A percentile compares a stretch with the other conserved stretches of the same genome.
Evolutionary conservation across 1,139 yeast species (phyloP).

Genomic region (Saccharomyces hybrid): DNA sequence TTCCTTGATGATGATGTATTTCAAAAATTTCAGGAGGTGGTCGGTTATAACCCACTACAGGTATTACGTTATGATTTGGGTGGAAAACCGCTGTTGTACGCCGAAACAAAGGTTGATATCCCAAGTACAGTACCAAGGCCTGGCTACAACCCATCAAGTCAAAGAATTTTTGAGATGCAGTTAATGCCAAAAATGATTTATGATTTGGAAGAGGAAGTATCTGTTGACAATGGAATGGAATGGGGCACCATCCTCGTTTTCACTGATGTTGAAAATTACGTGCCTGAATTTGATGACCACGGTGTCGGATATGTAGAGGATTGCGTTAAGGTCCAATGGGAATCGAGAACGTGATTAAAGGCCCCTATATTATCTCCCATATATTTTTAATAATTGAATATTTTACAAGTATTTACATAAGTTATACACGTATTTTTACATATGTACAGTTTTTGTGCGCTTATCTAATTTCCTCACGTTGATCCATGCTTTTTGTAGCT

Average conservation of each 20-base stretch:
- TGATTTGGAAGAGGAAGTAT: conserved; percentile 56
- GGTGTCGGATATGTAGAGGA: conserved; percentile 83
- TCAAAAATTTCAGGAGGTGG: conserved; percentile 66
- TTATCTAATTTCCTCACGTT: background rate
- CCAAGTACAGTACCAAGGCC: conserved; percentile 26
- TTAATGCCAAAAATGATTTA: conserved; percentile 89
- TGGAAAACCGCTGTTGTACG: conserved; percentile 68
- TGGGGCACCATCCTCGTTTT: conserved; percentile 94
- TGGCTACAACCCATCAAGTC: conserved; percentile 53
- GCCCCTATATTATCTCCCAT: background rate
- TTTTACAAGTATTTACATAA: background rate
- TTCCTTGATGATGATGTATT: conserved; percentile 69
- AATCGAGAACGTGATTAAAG: conserved; percentile 30
- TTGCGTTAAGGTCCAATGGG: conserved; percentile 97
- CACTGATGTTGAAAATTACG: conserved; percentile 66
- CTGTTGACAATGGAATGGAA: conserved; percentile 74
- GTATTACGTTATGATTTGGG: conserved; percentile 74
- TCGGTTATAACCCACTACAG: conserved; percentile 78
- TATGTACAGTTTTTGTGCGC: conserved; percentile 6
- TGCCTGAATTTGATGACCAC: conserved; percentile 51
- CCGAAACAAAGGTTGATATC: conserved; percentile 40
- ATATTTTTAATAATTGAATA: background rate
- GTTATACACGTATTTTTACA: background rate
- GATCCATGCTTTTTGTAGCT: no score
- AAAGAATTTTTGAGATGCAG: conserved; percentile 73